Evolutionary conservation across 2,329 filamentous ascomycete species (phyloP).

Genomic region (Penicillium fuscoglaucum): DNA sequence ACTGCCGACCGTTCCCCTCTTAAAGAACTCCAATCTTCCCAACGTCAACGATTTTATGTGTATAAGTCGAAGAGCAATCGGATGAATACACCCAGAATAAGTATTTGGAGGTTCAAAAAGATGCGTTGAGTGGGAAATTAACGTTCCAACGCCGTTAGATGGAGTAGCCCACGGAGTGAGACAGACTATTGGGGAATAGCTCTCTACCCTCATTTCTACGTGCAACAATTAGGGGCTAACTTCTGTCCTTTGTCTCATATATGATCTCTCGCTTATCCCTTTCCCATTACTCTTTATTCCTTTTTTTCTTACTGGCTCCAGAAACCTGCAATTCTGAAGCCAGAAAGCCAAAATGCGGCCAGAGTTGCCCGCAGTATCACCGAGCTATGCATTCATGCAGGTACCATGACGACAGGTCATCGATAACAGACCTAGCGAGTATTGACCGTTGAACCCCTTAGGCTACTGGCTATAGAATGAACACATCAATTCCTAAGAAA

Average conservation of each 20-base stretch:
- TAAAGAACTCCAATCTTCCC: slow-evolving; percentile 6
- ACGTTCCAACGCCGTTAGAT: neutral
- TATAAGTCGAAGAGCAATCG: neutral
- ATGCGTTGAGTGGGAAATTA: neutral
- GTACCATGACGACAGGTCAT: slow-evolving; percentile 9
- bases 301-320: neutral
- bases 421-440: neutral
- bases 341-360: neutral
- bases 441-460: neutral
- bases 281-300: neutral
- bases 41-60: neutral
- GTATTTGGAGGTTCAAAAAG: neutral
- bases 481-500: neutral
- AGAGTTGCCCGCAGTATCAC: slow-evolving; percentile 3
- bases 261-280: slow-evolving; percentile 1
- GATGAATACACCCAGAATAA: neutral
- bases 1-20: slow-evolving; percentile 23
- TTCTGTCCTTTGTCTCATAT: slow-evolving; percentile 4
- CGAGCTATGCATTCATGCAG: slow-evolving; percentile 14
- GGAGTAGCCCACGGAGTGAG: neutral
- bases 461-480: neutral
- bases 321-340: neutral
- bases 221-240: slow-evolving; percentile 9
- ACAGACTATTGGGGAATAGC: slow-evolving; percentile 5
- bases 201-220: slow-evolving; percentile 2